phyloP scores from a whole-genome alignment of 192 early-diverging fungal species.

The Backusella australiensis region DNA sequence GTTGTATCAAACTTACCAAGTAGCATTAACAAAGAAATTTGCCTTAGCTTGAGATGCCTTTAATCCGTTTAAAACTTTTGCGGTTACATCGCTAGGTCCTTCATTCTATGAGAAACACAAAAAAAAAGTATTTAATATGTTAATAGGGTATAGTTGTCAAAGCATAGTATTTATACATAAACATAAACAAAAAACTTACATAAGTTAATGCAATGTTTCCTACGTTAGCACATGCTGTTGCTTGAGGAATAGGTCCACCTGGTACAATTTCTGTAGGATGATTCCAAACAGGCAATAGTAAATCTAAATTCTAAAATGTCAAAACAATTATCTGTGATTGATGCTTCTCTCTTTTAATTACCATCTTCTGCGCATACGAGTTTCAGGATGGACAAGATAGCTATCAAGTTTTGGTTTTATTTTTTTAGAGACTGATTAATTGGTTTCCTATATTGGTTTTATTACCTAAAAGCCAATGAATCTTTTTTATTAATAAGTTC shows the following conservation, averaged over 20 bases:
- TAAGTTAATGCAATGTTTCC: constrained; percentile 49
- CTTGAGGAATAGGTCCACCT: constrained; percentile 28
- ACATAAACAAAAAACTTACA: constrained; percentile 21
- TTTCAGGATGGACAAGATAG: neutral
- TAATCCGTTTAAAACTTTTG: constrained; percentile 48
- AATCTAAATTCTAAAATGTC: neutral
- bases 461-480: neutral
- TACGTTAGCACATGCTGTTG: constrained; percentile 44
- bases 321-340: neutral
- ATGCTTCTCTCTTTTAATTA: neutral
- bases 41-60: constrained; percentile 48
- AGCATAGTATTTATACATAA: neutral
- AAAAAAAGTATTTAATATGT: constrained; percentile 6
- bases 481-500: neutral
- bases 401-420: neutral
- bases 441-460: neutral
- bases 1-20: constrained; percentile 29
- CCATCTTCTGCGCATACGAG: constrained; percentile 3
- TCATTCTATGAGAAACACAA: constrained; percentile 35
- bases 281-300: constrained; percentile 35
- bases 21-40: constrained; percentile 52
- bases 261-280: constrained; percentile 23
- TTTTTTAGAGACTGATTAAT: neutral
- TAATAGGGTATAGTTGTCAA: neutral
- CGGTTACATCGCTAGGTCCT: constrained; percentile 53